A percentile compares a stretch with the other conserved stretches of the same genome.
Conservation (phyloP, 495 filamentous ascomycete genomes). For the Alectoria sarmentosa region DNA sequence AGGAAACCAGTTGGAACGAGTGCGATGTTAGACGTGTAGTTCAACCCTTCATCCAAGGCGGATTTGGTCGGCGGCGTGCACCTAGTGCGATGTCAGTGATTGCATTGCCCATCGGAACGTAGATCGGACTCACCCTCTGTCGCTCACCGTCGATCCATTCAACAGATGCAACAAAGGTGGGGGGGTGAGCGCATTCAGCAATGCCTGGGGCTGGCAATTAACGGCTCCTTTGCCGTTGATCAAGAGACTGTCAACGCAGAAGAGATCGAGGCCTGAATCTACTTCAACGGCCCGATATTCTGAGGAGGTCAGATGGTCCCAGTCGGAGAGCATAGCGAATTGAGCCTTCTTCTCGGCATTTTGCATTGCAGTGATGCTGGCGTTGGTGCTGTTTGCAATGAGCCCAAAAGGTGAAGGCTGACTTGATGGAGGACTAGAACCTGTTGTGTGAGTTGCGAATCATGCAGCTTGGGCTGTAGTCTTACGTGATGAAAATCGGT, state of each 20-base stretch:
- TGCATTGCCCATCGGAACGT: slow-evolving; percentile 5
- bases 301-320: slow-evolving; percentile 44
- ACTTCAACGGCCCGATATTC: slow-evolving; percentile 37
- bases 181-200: slow-evolving; percentile 20
- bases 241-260: slow-evolving; percentile 36
- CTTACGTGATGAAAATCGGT: slow-evolving; percentile 39
- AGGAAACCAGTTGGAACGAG: slow-evolving; percentile 26
- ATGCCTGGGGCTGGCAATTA: slow-evolving; percentile 30
- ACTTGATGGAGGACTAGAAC: slow-evolving; percentile 31
- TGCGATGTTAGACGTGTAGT: slow-evolving; percentile 4
- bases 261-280: slow-evolving; percentile 25
- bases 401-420: slow-evolving; percentile 39
- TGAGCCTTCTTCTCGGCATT: slow-evolving; percentile 38
- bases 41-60: slow-evolving; percentile 2
- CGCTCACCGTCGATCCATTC: slow-evolving; percentile 8
- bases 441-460: slow-evolving; percentile 8
- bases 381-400: slow-evolving; percentile 35
- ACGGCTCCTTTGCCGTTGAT: slow-evolving; percentile 40
- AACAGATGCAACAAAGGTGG: slow-evolving; percentile 8
- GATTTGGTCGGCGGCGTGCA: slow-evolving; percentile 17
- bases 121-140: slow-evolving; percentile 7
- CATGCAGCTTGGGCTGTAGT: not conserved
- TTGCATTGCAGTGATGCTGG: slow-evolving; percentile 38
- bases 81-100: slow-evolving; percentile 12
- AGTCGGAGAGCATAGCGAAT: slow-evolving; percentile 49